Evolutionary conservation across 2,329 filamentous ascomycete genomes (phyloP).

Genomic region (Aspergillus neoniger): DNA sequence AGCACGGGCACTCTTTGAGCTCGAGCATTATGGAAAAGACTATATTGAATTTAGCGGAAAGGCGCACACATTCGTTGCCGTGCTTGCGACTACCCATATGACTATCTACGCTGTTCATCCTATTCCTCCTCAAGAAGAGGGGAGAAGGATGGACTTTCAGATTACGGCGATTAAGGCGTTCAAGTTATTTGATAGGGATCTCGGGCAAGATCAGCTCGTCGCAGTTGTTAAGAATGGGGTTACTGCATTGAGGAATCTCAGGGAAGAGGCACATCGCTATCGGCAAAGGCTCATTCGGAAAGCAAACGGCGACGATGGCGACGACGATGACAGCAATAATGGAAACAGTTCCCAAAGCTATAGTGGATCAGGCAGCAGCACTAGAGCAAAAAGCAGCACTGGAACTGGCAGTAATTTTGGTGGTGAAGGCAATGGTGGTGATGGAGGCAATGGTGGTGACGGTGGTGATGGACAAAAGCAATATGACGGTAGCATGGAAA

Average conservation of each 20-base stretch:
- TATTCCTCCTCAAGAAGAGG: background rate
- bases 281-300: background rate
- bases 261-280: background rate
- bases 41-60: background rate
- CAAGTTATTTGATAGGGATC: background rate
- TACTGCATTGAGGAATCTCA: background rate
- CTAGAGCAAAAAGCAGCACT: too few relatives aligned
- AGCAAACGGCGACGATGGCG: background rate
- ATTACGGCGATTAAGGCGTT: background rate
- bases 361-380: too few relatives aligned
- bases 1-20: background rate
- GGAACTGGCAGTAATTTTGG: too few relatives aligned
- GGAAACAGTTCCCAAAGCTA: too few relatives aligned
- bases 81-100: background rate
- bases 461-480: too few relatives aligned
- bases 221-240: background rate
- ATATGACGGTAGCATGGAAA: background rate
- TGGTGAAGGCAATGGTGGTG: too few relatives aligned
- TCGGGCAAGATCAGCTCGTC: too few relatives aligned
- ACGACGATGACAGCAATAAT: too few relatives aligned
- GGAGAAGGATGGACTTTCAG: background rate
- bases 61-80: background rate
- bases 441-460: background rate
- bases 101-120: background rate
- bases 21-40: background rate